Evolutionary conservation across 2,329 filamentous ascomycete species (phyloP).

Genomic region (Pseudofabraea citricarpa): DNA sequence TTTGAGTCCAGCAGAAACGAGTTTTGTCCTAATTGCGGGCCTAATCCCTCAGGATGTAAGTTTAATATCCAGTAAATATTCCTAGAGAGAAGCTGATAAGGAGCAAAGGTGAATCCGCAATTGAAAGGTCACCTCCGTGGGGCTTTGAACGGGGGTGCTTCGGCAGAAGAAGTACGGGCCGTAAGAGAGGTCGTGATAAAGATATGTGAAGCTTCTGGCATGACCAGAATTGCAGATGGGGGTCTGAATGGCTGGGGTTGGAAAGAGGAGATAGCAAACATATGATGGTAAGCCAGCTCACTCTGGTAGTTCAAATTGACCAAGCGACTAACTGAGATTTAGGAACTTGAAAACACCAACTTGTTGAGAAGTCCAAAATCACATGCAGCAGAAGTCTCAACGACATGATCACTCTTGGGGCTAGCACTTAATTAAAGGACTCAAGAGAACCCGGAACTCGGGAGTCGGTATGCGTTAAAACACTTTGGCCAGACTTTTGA

Average conservation of each 20-base stretch:
- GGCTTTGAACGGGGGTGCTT: conserved; percentile 44
- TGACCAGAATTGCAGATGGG: conserved; percentile 33
- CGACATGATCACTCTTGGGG: too few relatives aligned
- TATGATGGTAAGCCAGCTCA: conserved; percentile 23
- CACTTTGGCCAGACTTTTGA: too few relatives aligned
- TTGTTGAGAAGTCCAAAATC: too few relatives aligned
- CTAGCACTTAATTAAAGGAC: too few relatives aligned
- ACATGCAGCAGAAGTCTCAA: too few relatives aligned
- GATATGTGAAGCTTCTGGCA: conserved; percentile 42
- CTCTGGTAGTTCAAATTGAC: too few relatives aligned
- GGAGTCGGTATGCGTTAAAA: too few relatives aligned
- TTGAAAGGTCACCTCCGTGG: conserved; percentile 48
- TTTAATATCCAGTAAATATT: conserved; percentile 1
- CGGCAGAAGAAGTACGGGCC: conserved; percentile 42
- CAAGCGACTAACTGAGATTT: too few relatives aligned
- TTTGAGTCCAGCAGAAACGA: conserved; percentile 41
- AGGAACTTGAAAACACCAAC: too few relatives aligned
- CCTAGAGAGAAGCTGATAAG: too few relatives aligned
- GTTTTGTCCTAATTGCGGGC: conserved; percentile 45
- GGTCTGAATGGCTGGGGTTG: conserved; percentile 39
- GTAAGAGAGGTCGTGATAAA: conserved; percentile 40
- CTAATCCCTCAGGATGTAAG: conserved; percentile 47
- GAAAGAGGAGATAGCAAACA: conserved; percentile 37
- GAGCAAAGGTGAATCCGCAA: conserved; percentile 43
- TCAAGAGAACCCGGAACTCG: too few relatives aligned